A percentile compares a stretch with the other conserved stretches of the same genome.
These are phyloP conservation scores for Fagus crenata DNA, from an alignment of 306 rosid species.

Conservation along the genomic window DNA sequence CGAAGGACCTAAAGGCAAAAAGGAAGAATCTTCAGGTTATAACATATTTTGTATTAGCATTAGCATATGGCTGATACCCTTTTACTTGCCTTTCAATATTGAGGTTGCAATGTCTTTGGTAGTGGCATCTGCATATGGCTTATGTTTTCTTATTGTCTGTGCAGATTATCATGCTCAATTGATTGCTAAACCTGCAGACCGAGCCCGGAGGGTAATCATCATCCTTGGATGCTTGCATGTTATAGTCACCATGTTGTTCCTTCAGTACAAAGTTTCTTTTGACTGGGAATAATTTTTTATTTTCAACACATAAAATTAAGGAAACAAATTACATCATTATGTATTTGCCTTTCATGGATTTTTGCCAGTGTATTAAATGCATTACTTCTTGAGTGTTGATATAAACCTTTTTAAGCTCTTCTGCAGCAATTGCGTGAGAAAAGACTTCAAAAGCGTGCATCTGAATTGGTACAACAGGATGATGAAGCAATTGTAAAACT, in stretches of 20 bases:
- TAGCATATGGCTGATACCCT: slow-evolving; percentile 4
- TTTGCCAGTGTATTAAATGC: neutral
- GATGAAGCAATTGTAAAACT: slow-evolving; percentile 63
- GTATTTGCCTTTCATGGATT: slow-evolving; percentile 1
- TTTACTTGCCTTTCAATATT: slow-evolving; percentile 12
- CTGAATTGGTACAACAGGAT: slow-evolving; percentile 63
- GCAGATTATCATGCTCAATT: slow-evolving; percentile 44
- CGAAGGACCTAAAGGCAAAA: slow-evolving; percentile 41
- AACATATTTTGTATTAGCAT: slow-evolving; percentile 16
- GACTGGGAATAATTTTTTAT: neutral
- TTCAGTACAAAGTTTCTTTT: slow-evolving; percentile 4
- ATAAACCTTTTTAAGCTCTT: slow-evolving; percentile 26
- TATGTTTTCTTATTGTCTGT: slow-evolving; percentile 21
- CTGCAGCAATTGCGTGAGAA: slow-evolving; percentile 77
- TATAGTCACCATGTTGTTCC: neutral
- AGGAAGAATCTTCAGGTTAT: slow-evolving; percentile 50
- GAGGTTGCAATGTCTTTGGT: neutral
- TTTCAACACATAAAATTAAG: neutral
- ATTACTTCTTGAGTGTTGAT: slow-evolving; percentile 5
- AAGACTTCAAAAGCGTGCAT: slow-evolving; percentile 67
- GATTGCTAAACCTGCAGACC: slow-evolving; percentile 43
- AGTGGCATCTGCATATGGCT: neutral
- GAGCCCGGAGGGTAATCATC: slow-evolving; percentile 71
- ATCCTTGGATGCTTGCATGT: slow-evolving; percentile 23
- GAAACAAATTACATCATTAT: neutral